Evolutionary conservation across 2,329 filamentous ascomycete species (phyloP).

Genomic region (Botrytis pseudocinerea): DNA sequence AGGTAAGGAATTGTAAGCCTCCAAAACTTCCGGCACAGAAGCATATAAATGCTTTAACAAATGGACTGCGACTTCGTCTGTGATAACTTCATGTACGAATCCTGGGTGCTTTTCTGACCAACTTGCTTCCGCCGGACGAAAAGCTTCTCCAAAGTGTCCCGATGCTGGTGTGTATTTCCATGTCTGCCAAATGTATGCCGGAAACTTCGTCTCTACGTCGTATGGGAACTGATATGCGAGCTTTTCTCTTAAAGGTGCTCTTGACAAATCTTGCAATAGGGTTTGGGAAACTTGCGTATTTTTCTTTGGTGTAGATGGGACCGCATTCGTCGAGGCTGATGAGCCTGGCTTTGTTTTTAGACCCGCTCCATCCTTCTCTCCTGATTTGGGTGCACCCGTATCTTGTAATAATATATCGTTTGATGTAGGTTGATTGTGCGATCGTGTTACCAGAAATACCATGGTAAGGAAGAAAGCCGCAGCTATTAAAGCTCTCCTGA

Average conservation of each 20-base stretch:
- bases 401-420: slow-evolving; percentile 22
- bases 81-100: slow-evolving; percentile 95
- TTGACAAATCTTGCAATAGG: slow-evolving; percentile 58
- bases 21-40: slow-evolving; percentile 73
- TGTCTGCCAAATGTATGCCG: slow-evolving; percentile 98
- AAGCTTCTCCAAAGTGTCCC: slow-evolving; percentile 69
- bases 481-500: slow-evolving; percentile 71
- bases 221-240: slow-evolving; percentile 94
- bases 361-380: slow-evolving; percentile 13
- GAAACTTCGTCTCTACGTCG: slow-evolving; percentile 83
- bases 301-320: slow-evolving; percentile 27
- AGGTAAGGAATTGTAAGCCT: slow-evolving; percentile 73
- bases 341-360: slow-evolving; percentile 8
- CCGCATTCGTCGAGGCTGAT: slow-evolving; percentile 26
- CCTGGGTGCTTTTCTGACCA: slow-evolving; percentile 86
- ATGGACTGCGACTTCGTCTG: slow-evolving; percentile 81
- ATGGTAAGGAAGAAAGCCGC: slow-evolving; percentile 69
- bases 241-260: slow-evolving; percentile 73
- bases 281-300: slow-evolving; percentile 31
- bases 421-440: slow-evolving; percentile 46
- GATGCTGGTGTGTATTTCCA: slow-evolving; percentile 88
- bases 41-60: slow-evolving; percentile 86
- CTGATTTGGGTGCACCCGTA: background rate
- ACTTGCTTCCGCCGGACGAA: slow-evolving; percentile 81
- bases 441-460: slow-evolving; percentile 67